Base-by-base conservation (phyloP, 495 filamentous ascomycete species). In the Penicillium dipodomyicola region DNA sequence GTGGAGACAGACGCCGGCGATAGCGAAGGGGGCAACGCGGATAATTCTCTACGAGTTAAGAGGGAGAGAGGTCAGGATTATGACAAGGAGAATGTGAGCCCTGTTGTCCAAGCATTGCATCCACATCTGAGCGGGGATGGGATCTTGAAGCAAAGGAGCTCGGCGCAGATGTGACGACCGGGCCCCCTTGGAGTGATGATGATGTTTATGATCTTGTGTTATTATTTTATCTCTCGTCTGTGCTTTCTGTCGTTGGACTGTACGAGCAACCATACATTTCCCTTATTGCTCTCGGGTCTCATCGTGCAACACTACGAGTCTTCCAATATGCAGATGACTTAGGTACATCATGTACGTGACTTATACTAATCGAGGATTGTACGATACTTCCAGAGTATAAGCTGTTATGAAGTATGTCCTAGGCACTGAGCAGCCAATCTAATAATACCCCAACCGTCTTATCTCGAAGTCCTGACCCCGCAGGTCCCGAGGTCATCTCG, bases 1-100 rank as follows among this genome's bases (percentile, higher is more conserved):
- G 57, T 63, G 37, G 54, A 64, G 49, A 57, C 56, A 0, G 60
- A 59, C 43, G 14, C 17, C 9, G 45, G 40, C 5, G 63, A 58
- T 23, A 44, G 42, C 25, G 49, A 52, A 0, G 25, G 52, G 8
- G 41, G 3, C 19, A 37, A 14, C 35, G 29, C 33, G 40, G 33
- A 29, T 40, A 39, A 46, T 29, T 32, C 17, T 5, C 46, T 15
- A 15, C 6, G 20, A 7, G 3, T 5, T 0, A 8, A 8, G 8
- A 12, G 37, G 27, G 33, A 37, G 19, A 42, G n/a, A 23, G 30
- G 29, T 41, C 25, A 33, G 8, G 44, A 40, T 6, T 30, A 32
- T 14, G 22, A 15, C 0, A 63, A 59, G 46, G 57, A 60, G 55
- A 57, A 65, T 44, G 39, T 54, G 30, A 50, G 45, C 23, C 55